Evolutionary conservation across 192 early-diverging fungal genomes (phyloP), one percentile per base, ranked within the genome.

Genomic region (Podochytrium sp.): DNA sequence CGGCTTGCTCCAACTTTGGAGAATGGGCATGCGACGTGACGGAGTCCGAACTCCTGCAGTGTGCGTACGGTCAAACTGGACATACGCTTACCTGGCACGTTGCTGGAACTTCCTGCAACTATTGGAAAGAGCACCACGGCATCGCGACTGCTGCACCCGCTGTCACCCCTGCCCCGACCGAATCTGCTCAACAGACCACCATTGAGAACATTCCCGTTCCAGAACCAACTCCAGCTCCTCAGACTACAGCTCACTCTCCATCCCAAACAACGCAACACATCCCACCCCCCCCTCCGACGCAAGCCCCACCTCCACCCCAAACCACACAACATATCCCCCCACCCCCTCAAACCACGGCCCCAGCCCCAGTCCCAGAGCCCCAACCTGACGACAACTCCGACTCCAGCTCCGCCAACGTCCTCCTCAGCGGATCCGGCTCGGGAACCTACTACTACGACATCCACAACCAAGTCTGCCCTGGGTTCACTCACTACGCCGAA

Each of bases 371-470:
- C 14, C 55, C 55, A 0, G 55, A 18, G 12, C 55, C 55, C n/a
- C 18, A 3, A 14, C 55, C 55, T 1, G 29, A 18, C 12, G n/a
- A 12, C 55, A 29, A 12, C 30, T 57, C 55, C 6, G 20, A 18
- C 12, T 27, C n/a, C 14, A 30, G 55, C 29, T 57, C 55, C 29
- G 55, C n/a, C 43, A 66, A 66, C 47, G 43, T 66, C 25, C 30
- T 66, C 2, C 43, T 66, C 18, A 25, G n/a, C 35, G 65, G 65
- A 16, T 33, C 18, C 12, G 65, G 65, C 18, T 16, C 14, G 10
- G 65, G 65, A 4, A 66, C 65, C 14, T 66, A 66, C 43, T 66
- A 50, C 39, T 66, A 66, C 43, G 65, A 66, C 30, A 7, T 50
- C 18, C n/a, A 16, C 20, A 43, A 43, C 39, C 16, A 27, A 10